These are phyloP conservation scores for Trapa bicornis DNA, from an alignment of 345 rosid species.

Conservation along the genomic window DNA sequence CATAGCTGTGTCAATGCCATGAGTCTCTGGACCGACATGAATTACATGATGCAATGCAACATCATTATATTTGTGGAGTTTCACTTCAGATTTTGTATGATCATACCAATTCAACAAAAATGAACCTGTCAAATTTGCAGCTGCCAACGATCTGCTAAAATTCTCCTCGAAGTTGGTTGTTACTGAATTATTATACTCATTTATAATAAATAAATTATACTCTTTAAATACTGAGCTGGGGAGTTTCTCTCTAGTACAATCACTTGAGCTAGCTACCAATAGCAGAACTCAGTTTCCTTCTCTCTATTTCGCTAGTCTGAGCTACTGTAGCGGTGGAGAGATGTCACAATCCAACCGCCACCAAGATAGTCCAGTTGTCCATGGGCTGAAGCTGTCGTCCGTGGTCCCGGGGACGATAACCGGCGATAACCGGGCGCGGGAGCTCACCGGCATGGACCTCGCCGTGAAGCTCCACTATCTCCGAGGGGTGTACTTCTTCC, in stretches of 20 bases:
- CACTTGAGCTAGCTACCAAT: no score
- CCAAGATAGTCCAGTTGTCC: conserved; percentile 4
- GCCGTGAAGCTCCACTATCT: conserved; percentile 70
- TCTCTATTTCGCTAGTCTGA: neutral
- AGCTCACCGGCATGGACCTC: conserved; percentile 45
- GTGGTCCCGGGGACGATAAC: conserved; percentile 47
- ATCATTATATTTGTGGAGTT: no score
- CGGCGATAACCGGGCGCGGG: conserved; percentile 25
- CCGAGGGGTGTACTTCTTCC: conserved; percentile 50
- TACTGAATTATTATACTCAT: no score
- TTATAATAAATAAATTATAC: neutral
- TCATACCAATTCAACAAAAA: no score
- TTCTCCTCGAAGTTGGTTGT: no score
- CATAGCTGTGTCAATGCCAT: no score
- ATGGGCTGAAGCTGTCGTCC: conserved; percentile 36
- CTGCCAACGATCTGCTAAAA: no score
- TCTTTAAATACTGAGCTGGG: neutral
- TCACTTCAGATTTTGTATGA: no score
- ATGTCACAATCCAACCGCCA: neutral
- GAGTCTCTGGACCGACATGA: no score
- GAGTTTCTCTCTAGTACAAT: neutral
- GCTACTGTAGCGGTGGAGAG: neutral
- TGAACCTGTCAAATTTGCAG: no score
- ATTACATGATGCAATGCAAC: no score
- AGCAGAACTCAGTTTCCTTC: neutral